Evolutionary conservation across 805 yeast genomes (phyloP), one percentile per base, ranked within the genome.

Genomic region (Hanseniaspora opuntiae): DNA sequence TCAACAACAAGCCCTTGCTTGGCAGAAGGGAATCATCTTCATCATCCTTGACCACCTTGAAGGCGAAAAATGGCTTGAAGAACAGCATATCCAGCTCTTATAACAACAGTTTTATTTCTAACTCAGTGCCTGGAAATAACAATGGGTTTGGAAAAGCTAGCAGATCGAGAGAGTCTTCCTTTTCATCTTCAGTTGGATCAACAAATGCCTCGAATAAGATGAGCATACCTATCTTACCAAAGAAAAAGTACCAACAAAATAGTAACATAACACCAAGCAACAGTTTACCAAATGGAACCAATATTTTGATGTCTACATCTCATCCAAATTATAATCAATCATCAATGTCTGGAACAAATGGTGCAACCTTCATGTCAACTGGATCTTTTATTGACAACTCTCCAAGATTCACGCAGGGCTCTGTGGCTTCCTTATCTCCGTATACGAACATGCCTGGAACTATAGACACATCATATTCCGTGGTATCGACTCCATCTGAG

Each of bases 181-280:
- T 58, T 14, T 64, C 69, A 7, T 62, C 67, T 4, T 62, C 61
- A 28, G 60, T 58, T 25, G 65, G 66, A 1, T 62, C 65, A 47
- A 59, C 60, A 40, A 61, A 63, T 24, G 60, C 65, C 10, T 61
- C 68, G 1, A 60, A 65, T 39, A 61, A 68, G 17, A 45, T 45
- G 25, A 60, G 63, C 50, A 66, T 67, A 2, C 69, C 69, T 1
- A 67, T 67, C 28, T 52, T 67, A 40, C 69, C 70, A 2, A 67
- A 65, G 55, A 68, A 68, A 24, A 30, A 42, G 20, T 46, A 41
- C 25, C 32, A 40, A 24, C 46, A 49, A 24, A 10, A 35, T 20
- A 20, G 35, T 42, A 25, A n/a, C 10, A 4, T 28, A 14, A 40
- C 52, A 12, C 45, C 52, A 20, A 48, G 33, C 17, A 48, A 48